Evolutionary conservation across 169 alveolate genomes (phyloP).

Genomic region (Eimeria zaria): DNA sequence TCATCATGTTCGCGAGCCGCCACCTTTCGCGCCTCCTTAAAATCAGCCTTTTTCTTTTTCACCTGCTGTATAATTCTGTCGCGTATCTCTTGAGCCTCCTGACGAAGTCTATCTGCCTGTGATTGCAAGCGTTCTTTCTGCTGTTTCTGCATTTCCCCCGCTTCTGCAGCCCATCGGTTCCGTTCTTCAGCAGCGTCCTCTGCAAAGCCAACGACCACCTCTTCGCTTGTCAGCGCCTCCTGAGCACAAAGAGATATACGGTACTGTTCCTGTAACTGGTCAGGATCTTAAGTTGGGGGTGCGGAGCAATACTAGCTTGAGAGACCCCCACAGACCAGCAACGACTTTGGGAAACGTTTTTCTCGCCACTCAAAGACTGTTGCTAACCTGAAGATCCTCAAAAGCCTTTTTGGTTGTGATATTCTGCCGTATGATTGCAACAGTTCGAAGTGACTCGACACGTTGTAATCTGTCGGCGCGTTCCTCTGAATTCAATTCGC

Average conservation of each 20-base stretch:
- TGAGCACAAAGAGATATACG: not conserved
- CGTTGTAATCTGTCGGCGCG: slow-evolving; percentile 67
- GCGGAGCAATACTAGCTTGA: not conserved
- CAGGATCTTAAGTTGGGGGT: not conserved
- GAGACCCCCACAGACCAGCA: not conserved
- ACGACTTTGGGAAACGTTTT: not conserved
- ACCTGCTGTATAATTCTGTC: slow-evolving; percentile 50
- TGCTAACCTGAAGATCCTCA: slow-evolving; percentile 26
- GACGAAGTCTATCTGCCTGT: slow-evolving; percentile 32
- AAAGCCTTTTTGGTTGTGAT: slow-evolving; percentile 53
- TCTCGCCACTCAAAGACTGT: not conserved
- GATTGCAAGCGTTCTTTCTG: slow-evolving; percentile 53
- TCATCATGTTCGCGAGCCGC: slow-evolving; percentile 35
- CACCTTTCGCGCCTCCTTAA: slow-evolving; percentile 10
- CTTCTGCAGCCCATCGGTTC: slow-evolving; percentile 15
- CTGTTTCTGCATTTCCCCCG: not conserved
- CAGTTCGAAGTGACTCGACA: slow-evolving; percentile 61
- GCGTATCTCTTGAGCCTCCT: slow-evolving; percentile 57
- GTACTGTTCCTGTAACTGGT: not conserved
- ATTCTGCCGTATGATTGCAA: slow-evolving; percentile 67
- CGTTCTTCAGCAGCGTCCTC: not conserved
- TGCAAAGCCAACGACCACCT: slow-evolving; percentile 57
- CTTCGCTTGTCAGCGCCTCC: slow-evolving; percentile 62
- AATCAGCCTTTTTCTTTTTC: slow-evolving; percentile 20
- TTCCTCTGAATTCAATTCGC: not conserved